Base-by-base conservation (phyloP, 1,284 basidiomycete species). In the Trametes hirsuta region DNA sequence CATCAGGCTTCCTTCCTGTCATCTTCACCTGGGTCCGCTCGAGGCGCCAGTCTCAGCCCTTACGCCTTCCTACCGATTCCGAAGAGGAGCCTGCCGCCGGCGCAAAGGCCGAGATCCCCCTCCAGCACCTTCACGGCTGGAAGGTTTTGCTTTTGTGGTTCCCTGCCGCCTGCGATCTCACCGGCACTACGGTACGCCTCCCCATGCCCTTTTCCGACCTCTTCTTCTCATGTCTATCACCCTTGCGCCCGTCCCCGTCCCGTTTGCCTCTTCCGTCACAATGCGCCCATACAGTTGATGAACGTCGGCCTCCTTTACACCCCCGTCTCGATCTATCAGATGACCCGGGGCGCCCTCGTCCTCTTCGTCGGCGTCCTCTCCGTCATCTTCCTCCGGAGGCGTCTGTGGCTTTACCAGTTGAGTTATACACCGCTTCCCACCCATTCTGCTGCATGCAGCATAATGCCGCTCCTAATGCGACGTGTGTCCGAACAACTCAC, bases 311-410 rank as follows among this genome's bases (percentile, higher is more conserved):
- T 98, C 53, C 84, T 98, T 49, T 94, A 97, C 75, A 97, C 94
- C 1, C 96, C 96, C 24, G 97, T 98, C 45, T 97, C 95, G 53
- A 95, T 99, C 69, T 98, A 94, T 81, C 97, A 97, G 79, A 98
- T 98, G 97, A 94, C 93, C 42, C 87, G 97, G 64, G 97, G 97
- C 44, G 94, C 96, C 12, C 87, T 99, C 58, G 97, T 99, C 53
- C 85, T 99, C 53, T 99, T 97, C 79, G 97, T 99, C 64, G 97
- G 95, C 40, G 75, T 95, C 56, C 86, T 98, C 66, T 94, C 91
- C 55, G 95, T 99, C 70, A 76, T 96, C 64, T 99, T 99, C 81
- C 86, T 99, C 58, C 86, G 85, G 56, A 87, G 95, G 66, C 82
- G 81, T 59, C 84, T 94, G 48, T 89, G 85, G 84, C 76, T 89